Percentiles rank a stretch among this genome's conserved stretches.
Evolutionary conservation across 805 yeast species (phyloP).

Genomic region (Schizosaccharomyces cryophilus): DNA sequence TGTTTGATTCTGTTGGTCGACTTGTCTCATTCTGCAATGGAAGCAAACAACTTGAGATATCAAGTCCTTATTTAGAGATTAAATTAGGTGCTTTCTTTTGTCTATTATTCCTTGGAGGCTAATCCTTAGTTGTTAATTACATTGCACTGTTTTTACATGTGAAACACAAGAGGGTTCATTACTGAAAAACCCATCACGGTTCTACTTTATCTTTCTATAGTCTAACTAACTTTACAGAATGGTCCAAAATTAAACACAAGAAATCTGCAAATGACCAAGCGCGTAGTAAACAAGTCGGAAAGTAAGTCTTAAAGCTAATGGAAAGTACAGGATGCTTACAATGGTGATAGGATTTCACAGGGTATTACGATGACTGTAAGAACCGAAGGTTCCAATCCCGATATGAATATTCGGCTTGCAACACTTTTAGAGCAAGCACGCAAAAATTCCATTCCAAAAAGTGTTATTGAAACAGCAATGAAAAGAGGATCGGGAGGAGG

Average conservation of each 20-base stretch:
- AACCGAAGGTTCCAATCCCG: not conserved
- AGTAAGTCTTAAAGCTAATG: not conserved
- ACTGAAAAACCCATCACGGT: not conserved
- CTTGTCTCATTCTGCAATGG: too few species aligned
- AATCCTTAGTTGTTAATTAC: too few species aligned
- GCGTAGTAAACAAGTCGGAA: not conserved
- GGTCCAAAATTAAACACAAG: conserved; percentile 1
- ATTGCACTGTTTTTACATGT: too few species aligned
- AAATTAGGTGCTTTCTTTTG: too few species aligned
- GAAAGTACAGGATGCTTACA: not conserved
- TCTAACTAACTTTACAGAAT: not conserved
- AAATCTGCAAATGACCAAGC: not conserved
- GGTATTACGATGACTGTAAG: not conserved
- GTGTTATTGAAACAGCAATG: not conserved
- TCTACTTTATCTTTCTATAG: not conserved
- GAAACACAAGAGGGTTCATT: not conserved
- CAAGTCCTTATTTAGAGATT: too few species aligned
- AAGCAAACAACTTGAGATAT: too few species aligned
- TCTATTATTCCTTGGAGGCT: too few species aligned
- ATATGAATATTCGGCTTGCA: not conserved
- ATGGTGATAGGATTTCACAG: not conserved
- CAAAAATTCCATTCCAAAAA: not conserved
- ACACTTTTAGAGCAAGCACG: not conserved
- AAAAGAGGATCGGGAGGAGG: not conserved
- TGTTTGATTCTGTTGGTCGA: too few species aligned